phyloP scores from a whole-genome alignment of 2,329 filamentous ascomycete species.

The Mycogone perniciosa region DNA sequence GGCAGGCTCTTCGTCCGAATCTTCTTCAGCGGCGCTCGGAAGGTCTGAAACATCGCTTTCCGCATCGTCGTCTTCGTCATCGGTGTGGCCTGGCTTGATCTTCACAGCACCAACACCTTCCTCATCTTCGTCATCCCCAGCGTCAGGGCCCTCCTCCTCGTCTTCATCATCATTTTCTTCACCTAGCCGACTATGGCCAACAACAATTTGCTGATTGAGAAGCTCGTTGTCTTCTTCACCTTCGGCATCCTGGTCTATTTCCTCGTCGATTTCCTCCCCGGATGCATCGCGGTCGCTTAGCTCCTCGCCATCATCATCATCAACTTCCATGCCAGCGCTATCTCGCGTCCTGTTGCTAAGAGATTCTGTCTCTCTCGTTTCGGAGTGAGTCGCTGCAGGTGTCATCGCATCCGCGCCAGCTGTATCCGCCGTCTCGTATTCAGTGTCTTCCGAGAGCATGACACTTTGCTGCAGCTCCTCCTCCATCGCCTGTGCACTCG shows the following conservation, averaged over 20 bases:
- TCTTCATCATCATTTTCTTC: conserved; percentile 25
- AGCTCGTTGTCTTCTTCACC: conserved; percentile 36
- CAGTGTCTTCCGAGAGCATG: conserved; percentile 44
- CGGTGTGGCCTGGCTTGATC: conserved; percentile 43
- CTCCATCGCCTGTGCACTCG: conserved; percentile 48
- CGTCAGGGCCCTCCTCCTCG: conserved; percentile 29
- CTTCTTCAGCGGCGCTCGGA: conserved; percentile 45
- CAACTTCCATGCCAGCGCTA: conserved; percentile 4
- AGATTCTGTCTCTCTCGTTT: neutral
- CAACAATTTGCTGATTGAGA: conserved; percentile 22
- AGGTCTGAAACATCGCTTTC: conserved; percentile 43
- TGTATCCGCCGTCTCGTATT: conserved; percentile 32
- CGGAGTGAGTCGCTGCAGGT: conserved; percentile 16
- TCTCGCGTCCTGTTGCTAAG: neutral
- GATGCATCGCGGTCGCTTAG: conserved; percentile 35
- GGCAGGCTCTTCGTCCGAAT: conserved; percentile 39
- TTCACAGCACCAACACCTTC: conserved; percentile 54
- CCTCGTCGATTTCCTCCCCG: conserved; percentile 37
- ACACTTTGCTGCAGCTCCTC: conserved; percentile 53
- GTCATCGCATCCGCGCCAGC: conserved; percentile 23
- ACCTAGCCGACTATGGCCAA: conserved; percentile 15
- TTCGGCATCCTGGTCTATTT: conserved; percentile 23
- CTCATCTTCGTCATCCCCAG: conserved; percentile 34
- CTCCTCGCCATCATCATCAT: conserved; percentile 30
- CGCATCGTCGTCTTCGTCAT: conserved; percentile 43